These are phyloP conservation scores for Pseudohyphozyma bogoriensis DNA, from an alignment of 768 basidiomycete genomes.

Conservation along the genomic window DNA sequence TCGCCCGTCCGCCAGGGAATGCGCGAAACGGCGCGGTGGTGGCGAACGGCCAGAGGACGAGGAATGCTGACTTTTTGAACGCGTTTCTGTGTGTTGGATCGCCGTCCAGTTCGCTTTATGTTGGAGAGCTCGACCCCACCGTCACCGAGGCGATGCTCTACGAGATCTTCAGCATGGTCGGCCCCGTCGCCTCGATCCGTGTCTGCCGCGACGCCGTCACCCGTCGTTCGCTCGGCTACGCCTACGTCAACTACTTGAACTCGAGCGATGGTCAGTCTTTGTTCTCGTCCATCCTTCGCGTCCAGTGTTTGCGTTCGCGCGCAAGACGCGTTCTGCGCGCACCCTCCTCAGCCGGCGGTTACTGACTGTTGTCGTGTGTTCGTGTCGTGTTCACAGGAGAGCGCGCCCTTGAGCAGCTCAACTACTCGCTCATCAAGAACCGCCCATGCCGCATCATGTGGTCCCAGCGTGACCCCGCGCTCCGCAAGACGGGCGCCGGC, in stretches of 20 bases:
- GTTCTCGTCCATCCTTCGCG: neutral
- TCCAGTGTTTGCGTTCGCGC: neutral
- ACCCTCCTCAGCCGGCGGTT: no score
- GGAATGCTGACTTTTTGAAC: no score
- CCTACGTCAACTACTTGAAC: conserved; percentile 99
- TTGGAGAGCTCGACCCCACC: conserved; percentile 94
- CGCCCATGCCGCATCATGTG: conserved; percentile 99
- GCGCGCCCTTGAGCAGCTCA: conserved; percentile 95
- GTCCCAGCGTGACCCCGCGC: conserved; percentile 98
- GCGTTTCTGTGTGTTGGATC: no score
- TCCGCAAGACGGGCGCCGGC: conserved; percentile 98
- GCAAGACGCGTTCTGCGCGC: no score
- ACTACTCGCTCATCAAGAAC: conserved; percentile 98
- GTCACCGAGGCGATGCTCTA: conserved; percentile 99
- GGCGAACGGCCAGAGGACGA: no score
- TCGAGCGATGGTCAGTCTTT: conserved; percentile 65
- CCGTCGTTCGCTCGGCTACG: conserved; percentile 97
- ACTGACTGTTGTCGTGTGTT: neutral
- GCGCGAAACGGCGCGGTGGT: no score
- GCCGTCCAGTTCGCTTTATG: conserved; percentile 65
- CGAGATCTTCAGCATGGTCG: conserved; percentile 99
- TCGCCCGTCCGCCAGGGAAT: no score
- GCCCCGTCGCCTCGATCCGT: conserved; percentile 96
- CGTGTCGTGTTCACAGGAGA: conserved; percentile 51
- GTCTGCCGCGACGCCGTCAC: conserved; percentile 99